phyloP scores from a whole-genome alignment of 1,284 basidiomycete species.

The Flammula alnicola region DNA sequence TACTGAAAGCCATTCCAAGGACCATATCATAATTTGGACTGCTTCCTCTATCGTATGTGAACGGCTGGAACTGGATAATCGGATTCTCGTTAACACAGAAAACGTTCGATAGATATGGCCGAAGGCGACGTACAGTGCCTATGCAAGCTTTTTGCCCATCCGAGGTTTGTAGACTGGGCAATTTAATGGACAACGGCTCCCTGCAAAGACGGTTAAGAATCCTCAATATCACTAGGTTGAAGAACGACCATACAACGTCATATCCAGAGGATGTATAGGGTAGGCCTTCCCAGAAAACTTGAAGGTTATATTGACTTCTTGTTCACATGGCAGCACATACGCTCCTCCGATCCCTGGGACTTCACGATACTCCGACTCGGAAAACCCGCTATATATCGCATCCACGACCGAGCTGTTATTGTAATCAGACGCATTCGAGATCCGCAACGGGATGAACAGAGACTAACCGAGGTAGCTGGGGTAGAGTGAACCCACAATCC shows the following conservation, averaged over 20 bases:
- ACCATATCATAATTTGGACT: constrained; percentile 47
- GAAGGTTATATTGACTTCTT: constrained; percentile 67
- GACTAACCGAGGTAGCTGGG: constrained; percentile 61
- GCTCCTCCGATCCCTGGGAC: constrained; percentile 47
- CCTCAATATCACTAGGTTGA: constrained; percentile 17
- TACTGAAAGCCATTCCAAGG: constrained; percentile 63
- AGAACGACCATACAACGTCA: constrained; percentile 39
- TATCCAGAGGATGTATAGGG: constrained; percentile 69
- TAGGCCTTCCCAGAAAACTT: constrained; percentile 53
- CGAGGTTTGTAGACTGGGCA: constrained; percentile 35
- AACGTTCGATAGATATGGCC: neutral
- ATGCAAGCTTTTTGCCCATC: constrained; percentile 45
- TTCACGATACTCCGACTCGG: constrained; percentile 53
- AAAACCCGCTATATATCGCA: constrained; percentile 58
- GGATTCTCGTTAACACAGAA: neutral
- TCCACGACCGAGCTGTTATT: constrained; percentile 50
- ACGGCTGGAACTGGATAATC: constrained; percentile 53
- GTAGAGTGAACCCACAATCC: constrained; percentile 71
- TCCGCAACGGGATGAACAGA: neutral
- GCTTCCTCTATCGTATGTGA: constrained; percentile 39
- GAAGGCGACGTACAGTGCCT: constrained; percentile 47
- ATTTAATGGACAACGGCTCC: constrained; percentile 37
- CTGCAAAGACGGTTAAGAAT: constrained; percentile 19
- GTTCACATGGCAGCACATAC: constrained; percentile 63
- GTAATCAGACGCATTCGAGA: neutral